phyloP scores from a whole-genome alignment of 129 eudicot species.

The Oenanthe sinensis region DNA sequence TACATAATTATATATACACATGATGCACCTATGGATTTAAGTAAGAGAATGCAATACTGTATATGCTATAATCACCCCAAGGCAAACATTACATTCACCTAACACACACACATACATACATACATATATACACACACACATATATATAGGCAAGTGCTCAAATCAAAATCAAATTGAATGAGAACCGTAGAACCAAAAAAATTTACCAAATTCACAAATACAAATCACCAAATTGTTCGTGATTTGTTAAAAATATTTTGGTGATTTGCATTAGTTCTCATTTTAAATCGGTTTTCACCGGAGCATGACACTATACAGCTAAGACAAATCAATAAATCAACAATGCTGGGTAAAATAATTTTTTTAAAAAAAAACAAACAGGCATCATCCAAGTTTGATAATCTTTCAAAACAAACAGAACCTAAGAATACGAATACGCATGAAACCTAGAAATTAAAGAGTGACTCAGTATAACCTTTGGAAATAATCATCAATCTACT shows the following conservation, averaged over 20 bases:
- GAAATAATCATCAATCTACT: constrained; percentile 56
- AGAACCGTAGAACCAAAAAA: neutral
- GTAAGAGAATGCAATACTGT: neutral
- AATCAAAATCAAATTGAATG: neutral
- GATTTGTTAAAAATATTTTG: too few species aligned
- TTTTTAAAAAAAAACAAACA: too few species aligned
- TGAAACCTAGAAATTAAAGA: neutral
- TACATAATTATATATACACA: neutral
- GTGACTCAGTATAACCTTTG: constrained; percentile 47
- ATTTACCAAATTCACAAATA: neutral
- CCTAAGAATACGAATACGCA: neutral
- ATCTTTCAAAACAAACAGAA: neutral
- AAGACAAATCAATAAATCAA: too few species aligned
- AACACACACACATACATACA: too few species aligned
- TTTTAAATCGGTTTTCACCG: too few species aligned
- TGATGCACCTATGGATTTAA: neutral
- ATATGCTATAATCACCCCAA: neutral
- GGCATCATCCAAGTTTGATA: too few species aligned
- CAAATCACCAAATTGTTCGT: neutral
- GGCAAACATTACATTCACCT: neutral
- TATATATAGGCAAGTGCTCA: neutral
- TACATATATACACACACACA: neutral
- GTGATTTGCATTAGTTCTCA: too few species aligned
- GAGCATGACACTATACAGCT: too few species aligned
- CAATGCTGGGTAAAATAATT: too few species aligned